A percentile compares a stretch with the other conserved stretches of the same genome.
Conservation (phyloP, 768 basidiomycete genomes). For the Galerina marginata region DNA sequence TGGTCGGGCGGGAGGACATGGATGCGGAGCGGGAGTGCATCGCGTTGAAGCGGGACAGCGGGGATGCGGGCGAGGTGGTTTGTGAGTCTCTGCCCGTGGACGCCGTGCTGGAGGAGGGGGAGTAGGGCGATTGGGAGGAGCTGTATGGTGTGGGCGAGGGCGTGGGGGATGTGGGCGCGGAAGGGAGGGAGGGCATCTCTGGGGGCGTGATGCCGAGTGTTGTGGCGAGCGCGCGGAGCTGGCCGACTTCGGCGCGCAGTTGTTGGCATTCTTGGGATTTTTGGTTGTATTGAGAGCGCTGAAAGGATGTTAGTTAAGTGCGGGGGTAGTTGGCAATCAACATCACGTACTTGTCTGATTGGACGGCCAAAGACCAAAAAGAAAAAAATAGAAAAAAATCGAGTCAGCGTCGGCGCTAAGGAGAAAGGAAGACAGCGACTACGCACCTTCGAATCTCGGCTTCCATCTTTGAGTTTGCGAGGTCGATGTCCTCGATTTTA, state of each 20-base stretch:
- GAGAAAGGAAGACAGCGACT: not conserved
- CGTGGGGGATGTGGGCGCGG: conserved; percentile 42
- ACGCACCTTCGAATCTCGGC: conserved; percentile 75
- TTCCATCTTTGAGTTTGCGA: conserved; percentile 63
- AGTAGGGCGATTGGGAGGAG: conserved; percentile 21
- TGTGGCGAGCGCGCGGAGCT: conserved; percentile 53
- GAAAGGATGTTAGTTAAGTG: conserved; percentile 24
- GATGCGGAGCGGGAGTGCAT: conserved; percentile 65
- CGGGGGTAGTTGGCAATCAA: conserved; percentile 15
- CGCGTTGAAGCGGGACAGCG: conserved; percentile 56
- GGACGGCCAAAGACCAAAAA: conserved; percentile 1
- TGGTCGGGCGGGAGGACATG: conserved; percentile 52
- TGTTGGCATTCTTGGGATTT: conserved; percentile 75
- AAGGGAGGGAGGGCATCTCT: conserved; percentile 31
- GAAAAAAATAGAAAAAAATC: not conserved
- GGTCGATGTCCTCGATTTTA: conserved; percentile 70
- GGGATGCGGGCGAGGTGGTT: conserved; percentile 35
- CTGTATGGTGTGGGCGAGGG: conserved; percentile 42
- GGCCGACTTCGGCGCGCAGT: conserved; percentile 68
- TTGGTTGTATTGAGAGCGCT: conserved; percentile 67
- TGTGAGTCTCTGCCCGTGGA: conserved; percentile 7
- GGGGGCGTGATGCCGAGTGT: conserved; percentile 42
- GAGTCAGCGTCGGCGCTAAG: conserved; percentile 9
- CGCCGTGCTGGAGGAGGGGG: conserved; percentile 10
- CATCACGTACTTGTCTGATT: conserved; percentile 63